phyloP scores from a whole-genome alignment of 352 stramenopile species.

The Halophytophthora batemanensis region DNA sequence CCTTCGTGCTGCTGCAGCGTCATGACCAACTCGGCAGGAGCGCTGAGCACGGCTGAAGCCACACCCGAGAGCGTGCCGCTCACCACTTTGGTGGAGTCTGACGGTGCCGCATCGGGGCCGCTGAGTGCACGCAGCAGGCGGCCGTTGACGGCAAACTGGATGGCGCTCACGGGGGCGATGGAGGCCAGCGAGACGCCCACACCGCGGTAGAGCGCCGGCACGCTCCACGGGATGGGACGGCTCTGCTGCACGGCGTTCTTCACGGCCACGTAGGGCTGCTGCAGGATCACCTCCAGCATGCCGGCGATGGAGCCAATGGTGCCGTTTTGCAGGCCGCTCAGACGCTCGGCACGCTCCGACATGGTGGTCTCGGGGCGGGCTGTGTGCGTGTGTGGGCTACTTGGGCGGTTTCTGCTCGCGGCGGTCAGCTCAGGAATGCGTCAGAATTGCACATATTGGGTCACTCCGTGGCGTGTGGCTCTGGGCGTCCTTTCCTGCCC shows the following conservation, averaged over 20 bases:
- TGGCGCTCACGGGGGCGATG: slow-evolving; percentile 73
- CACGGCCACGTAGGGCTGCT: slow-evolving; percentile 82
- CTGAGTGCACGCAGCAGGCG: slow-evolving; percentile 47
- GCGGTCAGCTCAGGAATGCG: no score
- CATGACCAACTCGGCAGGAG: slow-evolving; percentile 80
- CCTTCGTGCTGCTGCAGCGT: slow-evolving; percentile 85
- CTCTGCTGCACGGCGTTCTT: slow-evolving; percentile 86
- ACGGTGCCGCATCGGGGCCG: slow-evolving; percentile 9
- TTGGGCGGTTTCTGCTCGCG: no score
- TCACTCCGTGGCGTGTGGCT: no score
- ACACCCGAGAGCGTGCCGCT: slow-evolving; percentile 62
- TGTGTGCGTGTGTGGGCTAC: no score
- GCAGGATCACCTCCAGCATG: slow-evolving; percentile 82
- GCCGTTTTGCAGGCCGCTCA: slow-evolving; percentile 70
- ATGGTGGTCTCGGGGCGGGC: slow-evolving; percentile 8
- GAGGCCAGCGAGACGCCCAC: slow-evolving; percentile 75
- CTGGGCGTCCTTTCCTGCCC: no score
- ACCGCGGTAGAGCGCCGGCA: slow-evolving; percentile 65
- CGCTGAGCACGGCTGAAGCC: slow-evolving; percentile 61
- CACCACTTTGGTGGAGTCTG: slow-evolving; percentile 55
- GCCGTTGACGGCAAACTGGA: slow-evolving; percentile 81
- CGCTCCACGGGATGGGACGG: slow-evolving; percentile 59
- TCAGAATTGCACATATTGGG: no score
- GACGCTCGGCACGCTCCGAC: slow-evolving; percentile 54
- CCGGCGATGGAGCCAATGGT: slow-evolving; percentile 75